Base-by-base conservation (phyloP, 345 rosid species). In the Angophora floribunda region DNA sequence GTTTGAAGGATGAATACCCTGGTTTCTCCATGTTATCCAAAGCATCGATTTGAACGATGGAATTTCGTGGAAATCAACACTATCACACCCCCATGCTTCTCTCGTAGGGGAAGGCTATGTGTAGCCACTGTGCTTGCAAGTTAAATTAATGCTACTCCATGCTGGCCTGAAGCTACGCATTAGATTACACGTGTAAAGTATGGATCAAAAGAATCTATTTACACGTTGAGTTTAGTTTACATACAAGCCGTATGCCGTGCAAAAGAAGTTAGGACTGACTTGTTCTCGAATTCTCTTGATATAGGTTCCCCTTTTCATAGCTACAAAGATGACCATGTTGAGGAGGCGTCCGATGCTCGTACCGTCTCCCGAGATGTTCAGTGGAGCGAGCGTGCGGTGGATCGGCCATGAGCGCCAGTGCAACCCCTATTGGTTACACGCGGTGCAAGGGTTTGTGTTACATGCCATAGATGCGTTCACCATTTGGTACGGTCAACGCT, bases 321-420 rank as follows among this genome's bases (percentile, higher is more conserved):
- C 93, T 7, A 93, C 94, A 4, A 95, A 92, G 89, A 94, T 91
- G 94, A 51, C 90, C 13, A 88, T 9, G 89, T 6, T 91, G 9
- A 90, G 41, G 86, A 89, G 85, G 49, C 57, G 85, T 11, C 47
- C 3, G 8, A 70, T 94, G 50, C 49, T 91, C 26, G 63, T 90
- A 26, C 89, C 93, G 9, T 92, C 95, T 4, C 82, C 94, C 2
- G 92, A 92, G 85, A 86, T 10, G 52, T 93, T 90, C 53, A 90
- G 92, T 78, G 89, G 89, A 89, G 91, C 91, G 59, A 92, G 94
- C 93, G 10, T 92, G 6, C 75, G 92, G 47, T 91, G 93, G 90
- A 91, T 94, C 12, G 97, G 96, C 9, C 89, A 90, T 52, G 95
- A 92, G 44, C 88, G 86, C 53, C 49, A 88, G 24, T 92, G 95